Evolutionary conservation across 331 rosid genomes (phyloP), one percentile per base, ranked within the genome.

Genomic region (Saraca asoca): DNA sequence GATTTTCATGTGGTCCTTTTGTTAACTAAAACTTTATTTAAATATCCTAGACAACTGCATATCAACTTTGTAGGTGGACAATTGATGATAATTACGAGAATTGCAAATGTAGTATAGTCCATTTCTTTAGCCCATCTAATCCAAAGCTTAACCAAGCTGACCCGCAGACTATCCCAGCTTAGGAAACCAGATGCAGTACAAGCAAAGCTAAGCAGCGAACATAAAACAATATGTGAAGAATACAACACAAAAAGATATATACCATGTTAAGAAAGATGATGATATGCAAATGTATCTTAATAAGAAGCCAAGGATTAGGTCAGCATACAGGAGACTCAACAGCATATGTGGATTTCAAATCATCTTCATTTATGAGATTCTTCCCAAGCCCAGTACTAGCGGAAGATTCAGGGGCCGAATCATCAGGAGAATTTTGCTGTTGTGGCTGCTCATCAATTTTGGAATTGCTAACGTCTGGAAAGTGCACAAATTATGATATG

Each of bases 351-450:
- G 81, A 78, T 78, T 83, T 89, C 82, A 85, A 58, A 65, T 85
- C 96, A 79, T 89, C 96, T 38, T 87, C 96, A 37, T 63, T 81
- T 73, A 79, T 49, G 52, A 79, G 80, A 85, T 75, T 89, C 78
- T 89, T 89, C 71, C 82, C 79, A 16, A 80, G 73, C 68, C 84
- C 91, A 77, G 87, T 71, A 71, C 75, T 64, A 16, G 83, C 68
- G 52, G 83, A 24, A 68, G 91, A 39, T 55, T 87, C 96, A 10
- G 73, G 51, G 51, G 58, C 72, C 3, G 94, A 71, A 35, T 89
- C 91, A 60, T 87, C 96, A 41, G 82, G 71, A 55, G 78, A 14
- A 77, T 63, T 83, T 55, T 75, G 94, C 51, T 82, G 87, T 50
- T 76, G 91, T 72, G 66, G 91, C 67, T 67, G 78, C 43, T 86